phyloP scores from a whole-genome alignment of 371 early-diverging fungal species.

The Batrachochytrium dendrobatidis region DNA sequence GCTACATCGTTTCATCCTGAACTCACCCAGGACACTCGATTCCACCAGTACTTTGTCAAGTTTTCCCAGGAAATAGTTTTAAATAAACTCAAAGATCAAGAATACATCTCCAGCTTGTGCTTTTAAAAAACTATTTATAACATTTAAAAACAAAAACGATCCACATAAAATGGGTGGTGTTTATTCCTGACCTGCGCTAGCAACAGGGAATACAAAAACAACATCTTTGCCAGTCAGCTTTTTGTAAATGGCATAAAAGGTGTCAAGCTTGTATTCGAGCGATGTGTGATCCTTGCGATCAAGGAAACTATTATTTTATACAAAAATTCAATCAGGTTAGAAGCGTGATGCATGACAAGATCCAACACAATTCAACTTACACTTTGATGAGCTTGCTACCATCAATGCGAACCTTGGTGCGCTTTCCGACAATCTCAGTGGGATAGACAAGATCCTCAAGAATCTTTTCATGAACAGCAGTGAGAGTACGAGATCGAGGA shows the following conservation, averaged over 20 bases:
- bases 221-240: conserved; percentile 95
- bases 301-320: conserved; percentile 59
- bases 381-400: conserved; percentile 91
- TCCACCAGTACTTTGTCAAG: conserved; percentile 73
- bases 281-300: conserved; percentile 94
- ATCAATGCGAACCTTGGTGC: conserved; percentile 91
- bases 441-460: conserved; percentile 96
- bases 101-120: no score
- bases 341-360: not conserved
- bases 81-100: no score
- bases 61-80: not conserved
- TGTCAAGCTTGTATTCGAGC: conserved; percentile 96
- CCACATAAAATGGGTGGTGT: no score
- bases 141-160: no score
- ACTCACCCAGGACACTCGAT: conserved; percentile 70
- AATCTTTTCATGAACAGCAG: conserved; percentile 91
- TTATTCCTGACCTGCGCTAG: conserved; percentile 29
- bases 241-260: conserved; percentile 91
- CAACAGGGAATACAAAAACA: conserved; percentile 82
- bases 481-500: conserved; percentile 93
- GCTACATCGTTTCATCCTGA: conserved; percentile 96
- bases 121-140: no score
- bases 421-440: conserved; percentile 96
- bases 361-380: conserved; percentile 41
- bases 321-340: conserved; percentile 1